Evolutionary conservation across 2,329 filamentous ascomycete species (phyloP), one percentile per base, ranked within the genome.

Genomic region (Colletotrichum sp.): DNA sequence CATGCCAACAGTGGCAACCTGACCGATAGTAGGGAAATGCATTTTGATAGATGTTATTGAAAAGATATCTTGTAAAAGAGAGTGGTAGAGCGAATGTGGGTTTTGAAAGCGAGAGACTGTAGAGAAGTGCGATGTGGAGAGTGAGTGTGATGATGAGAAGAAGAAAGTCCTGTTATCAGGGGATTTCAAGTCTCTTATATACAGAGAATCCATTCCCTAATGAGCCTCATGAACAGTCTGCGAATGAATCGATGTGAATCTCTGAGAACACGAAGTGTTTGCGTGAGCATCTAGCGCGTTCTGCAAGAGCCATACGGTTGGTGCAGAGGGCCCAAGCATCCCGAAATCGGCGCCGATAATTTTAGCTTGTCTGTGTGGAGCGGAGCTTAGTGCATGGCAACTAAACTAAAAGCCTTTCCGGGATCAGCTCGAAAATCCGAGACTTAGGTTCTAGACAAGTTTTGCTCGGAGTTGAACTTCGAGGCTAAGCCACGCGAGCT

Each of bases 1-100:
- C 38, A 73, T 66, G 57, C 71, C 71, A 12, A 73, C 33, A 21
- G 71, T 73, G 71, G 71, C 71, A 66, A 73, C 43, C 62, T 73
- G 71, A 31, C 61, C 68, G 34, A 73, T 58, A 21, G 71, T 73
- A 58, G 71, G 71, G 34, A 66, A 47, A 47, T 71, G 71, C 71
- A 73, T 73, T 36, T 73, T 73, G 68, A 51, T 34, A 43, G 34
- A 27, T 24, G 61, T 54, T 31, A 13, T n/a, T 18, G 43, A 31
- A 16, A 21, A 34, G 15, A 5, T 24, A 13, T 18, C 21, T 54
- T 31, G 6, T 34, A 21, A 31, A 27, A 58, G n/a, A 55, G n/a
- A 21, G 36, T 34, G 16, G 13, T 59, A 18, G 58, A 61, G 36
- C n/a, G 47, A 54, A 43, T 43, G 55, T 36, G 38, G 58, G 38